A percentile compares a stretch with the other conserved stretches of the same genome.
Conservation (phyloP, 768 basidiomycete genomes). For the Mycena rebaudengoi region DNA sequence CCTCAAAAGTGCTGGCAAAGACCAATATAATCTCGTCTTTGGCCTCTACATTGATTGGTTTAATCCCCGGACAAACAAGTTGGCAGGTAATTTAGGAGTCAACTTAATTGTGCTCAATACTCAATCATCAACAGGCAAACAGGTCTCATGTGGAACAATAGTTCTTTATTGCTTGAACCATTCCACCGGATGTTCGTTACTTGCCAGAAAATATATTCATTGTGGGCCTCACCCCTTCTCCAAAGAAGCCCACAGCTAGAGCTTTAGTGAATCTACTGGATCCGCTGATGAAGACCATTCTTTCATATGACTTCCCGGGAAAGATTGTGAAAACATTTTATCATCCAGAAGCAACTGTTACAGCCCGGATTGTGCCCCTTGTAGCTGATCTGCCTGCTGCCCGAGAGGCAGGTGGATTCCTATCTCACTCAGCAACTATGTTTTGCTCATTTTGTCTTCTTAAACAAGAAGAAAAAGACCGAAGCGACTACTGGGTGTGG, state of each 20-base stretch:
- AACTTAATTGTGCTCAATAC: background rate
- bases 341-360: constrained; percentile 17
- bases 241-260: constrained; percentile 27
- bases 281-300: background rate
- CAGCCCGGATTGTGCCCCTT: constrained; percentile 18
- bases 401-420: constrained; percentile 23
- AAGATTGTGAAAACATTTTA: constrained; percentile 1
- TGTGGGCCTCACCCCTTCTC: constrained; percentile 34
- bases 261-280: constrained; percentile 9
- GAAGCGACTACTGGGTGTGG: constrained; percentile 23
- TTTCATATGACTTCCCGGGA: background rate
- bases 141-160: constrained; percentile 20
- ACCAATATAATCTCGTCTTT: constrained; percentile 23
- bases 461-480: background rate
- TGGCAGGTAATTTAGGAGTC: constrained; percentile 26
- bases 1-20: background rate
- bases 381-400: constrained; percentile 22
- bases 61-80: constrained; percentile 29
- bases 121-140: background rate
- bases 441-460: constrained; percentile 29
- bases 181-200: constrained; percentile 26
- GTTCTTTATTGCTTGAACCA: too few relatives aligned
- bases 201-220: constrained; percentile 33
- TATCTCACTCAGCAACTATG: background rate
- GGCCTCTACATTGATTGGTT: constrained; percentile 34